Evolutionary conservation across 306 rosid genomes (phyloP).

Genomic region (Cucurbita moschata): DNA sequence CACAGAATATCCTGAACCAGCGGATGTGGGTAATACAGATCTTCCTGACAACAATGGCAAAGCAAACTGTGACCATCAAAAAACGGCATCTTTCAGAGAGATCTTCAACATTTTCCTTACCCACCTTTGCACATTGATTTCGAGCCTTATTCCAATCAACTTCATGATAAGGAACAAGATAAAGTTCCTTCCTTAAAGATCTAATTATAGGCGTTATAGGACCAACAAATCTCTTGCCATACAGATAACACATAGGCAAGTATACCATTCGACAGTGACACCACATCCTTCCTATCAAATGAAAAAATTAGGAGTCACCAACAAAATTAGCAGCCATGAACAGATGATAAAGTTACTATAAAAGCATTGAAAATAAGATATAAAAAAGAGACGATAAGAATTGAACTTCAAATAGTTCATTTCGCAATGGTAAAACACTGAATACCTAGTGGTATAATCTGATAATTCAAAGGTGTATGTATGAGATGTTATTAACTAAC

Average conservation of each 20-base stretch:
- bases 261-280: constrained; percentile 28
- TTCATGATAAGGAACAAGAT: constrained; percentile 46
- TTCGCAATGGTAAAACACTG: background rate
- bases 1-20: constrained; percentile 71
- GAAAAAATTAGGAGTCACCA: background rate
- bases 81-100: background rate
- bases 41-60: constrained; percentile 43
- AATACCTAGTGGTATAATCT: background rate
- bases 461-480: background rate
- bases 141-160: constrained; percentile 70
- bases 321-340: background rate
- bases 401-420: background rate
- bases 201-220: constrained; percentile 57
- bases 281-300: constrained; percentile 22
- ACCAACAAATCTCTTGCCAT: constrained; percentile 43
- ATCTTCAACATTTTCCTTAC: constrained; percentile 13
- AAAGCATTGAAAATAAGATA: background rate
- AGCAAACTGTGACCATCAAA: background rate
- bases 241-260: constrained; percentile 30
- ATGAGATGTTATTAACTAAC: background rate
- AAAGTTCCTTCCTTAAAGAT: constrained; percentile 75
- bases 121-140: constrained; percentile 64
- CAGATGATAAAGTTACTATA: background rate
- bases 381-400: background rate
- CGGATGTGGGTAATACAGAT: constrained; percentile 80